Percentiles rank a stretch among this genome's conserved stretches.
Conservation (phyloP, 768 basidiomycete species). For the Serendipita vermifera region DNA sequence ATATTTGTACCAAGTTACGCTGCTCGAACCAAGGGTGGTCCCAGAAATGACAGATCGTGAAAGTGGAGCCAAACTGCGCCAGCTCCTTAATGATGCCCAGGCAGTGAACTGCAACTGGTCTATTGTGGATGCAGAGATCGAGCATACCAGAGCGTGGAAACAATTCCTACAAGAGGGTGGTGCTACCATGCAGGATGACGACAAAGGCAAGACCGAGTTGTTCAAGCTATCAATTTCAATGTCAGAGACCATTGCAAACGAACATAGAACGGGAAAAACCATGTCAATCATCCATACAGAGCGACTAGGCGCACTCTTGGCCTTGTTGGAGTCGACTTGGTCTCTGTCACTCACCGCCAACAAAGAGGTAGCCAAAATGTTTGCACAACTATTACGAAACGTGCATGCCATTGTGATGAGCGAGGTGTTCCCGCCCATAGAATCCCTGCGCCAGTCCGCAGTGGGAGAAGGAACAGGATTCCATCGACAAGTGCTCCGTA, state of each 20-base stretch:
- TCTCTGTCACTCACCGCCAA: conserved; percentile 37
- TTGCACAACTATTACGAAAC: conserved; percentile 48
- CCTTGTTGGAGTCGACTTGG: conserved; percentile 70
- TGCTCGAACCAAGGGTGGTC: conserved; percentile 49
- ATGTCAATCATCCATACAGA: conserved; percentile 70
- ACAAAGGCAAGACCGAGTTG: conserved; percentile 40
- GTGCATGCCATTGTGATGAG: conserved; percentile 55
- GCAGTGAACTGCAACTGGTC: conserved; percentile 82
- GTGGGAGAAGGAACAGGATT: conserved; percentile 48
- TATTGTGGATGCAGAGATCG: conserved; percentile 62
- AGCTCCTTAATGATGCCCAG: conserved; percentile 19
- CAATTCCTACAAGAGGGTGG: conserved; percentile 49
- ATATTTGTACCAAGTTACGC: conserved; percentile 54
- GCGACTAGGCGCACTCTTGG: conserved; percentile 57
- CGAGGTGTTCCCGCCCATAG: conserved; percentile 57
- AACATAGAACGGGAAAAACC: conserved; percentile 67
- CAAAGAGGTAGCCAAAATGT: conserved; percentile 40
- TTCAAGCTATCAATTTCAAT: conserved; percentile 48
- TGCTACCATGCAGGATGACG: conserved; percentile 51
- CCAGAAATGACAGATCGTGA: conserved; percentile 19
- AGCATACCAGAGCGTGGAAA: conserved; percentile 68
- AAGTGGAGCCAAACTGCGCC: conserved; percentile 15
- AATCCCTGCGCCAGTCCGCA: conserved; percentile 44
- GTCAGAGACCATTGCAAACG: conserved; percentile 51
- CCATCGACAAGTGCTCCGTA: conserved; percentile 68